Percentiles rank a stretch among this genome's conserved stretches.
phyloP scores from a whole-genome alignment of 345 rosid genomes.

The Raphanus raphanistrum region DNA sequence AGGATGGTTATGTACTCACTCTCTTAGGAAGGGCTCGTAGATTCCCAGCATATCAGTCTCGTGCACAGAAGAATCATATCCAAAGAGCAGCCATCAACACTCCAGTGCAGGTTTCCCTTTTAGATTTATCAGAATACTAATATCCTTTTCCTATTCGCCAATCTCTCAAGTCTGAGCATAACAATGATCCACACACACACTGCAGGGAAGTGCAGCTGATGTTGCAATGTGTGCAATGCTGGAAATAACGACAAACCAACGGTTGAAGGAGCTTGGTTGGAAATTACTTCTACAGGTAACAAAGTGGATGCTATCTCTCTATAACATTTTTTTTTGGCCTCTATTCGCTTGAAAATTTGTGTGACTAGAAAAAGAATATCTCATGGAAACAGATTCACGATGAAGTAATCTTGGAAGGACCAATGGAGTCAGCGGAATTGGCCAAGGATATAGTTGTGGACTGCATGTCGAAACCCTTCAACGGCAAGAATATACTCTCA shows the following conservation, averaged over 20 bases:
- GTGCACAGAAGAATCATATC: conserved; percentile 60
- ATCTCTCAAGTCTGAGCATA: neutral
- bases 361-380: neutral
- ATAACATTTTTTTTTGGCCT: neutral
- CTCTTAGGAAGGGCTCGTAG: conserved; percentile 83
- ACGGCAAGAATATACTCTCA: conserved; percentile 67
- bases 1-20: conserved; percentile 59
- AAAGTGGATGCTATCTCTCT: neutral
- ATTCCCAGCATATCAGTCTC: conserved; percentile 54
- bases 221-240: conserved; percentile 99
- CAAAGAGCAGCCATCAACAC: conserved; percentile 87
- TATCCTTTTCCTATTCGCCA: neutral
- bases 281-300: conserved; percentile 62
- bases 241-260: conserved; percentile 61
- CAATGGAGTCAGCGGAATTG: conserved; percentile 72
- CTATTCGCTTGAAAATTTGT: neutral
- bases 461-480: conserved; percentile 89
- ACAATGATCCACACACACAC: neutral
- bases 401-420: conserved; percentile 98
- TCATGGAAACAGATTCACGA: conserved; percentile 71
- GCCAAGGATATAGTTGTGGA: conserved; percentile 80
- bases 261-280: conserved; percentile 82
- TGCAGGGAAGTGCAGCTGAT: conserved; percentile 99
- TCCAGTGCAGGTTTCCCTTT: conserved; percentile 74
- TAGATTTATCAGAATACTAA: neutral